These are phyloP conservation scores for Lojkania enalia DNA, from an alignment of 2,329 filamentous ascomycete genomes.

Conservation along the genomic window DNA sequence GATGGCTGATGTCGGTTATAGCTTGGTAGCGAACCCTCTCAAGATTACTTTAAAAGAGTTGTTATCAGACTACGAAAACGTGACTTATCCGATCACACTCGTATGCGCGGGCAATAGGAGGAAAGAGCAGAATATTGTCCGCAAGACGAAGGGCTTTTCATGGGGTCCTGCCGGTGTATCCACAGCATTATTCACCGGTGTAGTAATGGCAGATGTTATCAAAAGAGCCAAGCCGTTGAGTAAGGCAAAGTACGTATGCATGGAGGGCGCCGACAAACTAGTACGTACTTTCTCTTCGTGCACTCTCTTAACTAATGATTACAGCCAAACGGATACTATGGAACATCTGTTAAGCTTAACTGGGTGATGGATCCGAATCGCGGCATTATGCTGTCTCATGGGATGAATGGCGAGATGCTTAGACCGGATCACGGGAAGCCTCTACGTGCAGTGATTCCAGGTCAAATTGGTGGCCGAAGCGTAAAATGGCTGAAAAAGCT, in stretches of 20 bases:
- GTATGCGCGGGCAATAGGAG: conserved; percentile 90
- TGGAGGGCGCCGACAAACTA: conserved; percentile 86
- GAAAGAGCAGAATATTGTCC: conserved; percentile 89
- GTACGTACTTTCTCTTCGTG: conserved; percentile 37
- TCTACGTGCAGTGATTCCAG: conserved; percentile 79
- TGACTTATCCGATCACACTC: conserved; percentile 83
- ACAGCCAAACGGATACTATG: conserved; percentile 83
- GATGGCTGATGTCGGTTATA: conserved; percentile 22
- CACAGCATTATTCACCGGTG: conserved; percentile 85
- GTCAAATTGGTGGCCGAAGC: conserved; percentile 87
- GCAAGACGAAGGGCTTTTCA: conserved; percentile 91
- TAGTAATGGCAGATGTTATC: conserved; percentile 73
- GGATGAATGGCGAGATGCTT: conserved; percentile 85
- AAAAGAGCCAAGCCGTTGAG: conserved; percentile 67
- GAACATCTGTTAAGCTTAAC: conserved; percentile 83
- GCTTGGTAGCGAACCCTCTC: conserved; percentile 76
- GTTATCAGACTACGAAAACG: conserved; percentile 73
- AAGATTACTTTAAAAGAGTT: conserved; percentile 73
- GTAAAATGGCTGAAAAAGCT: conserved; percentile 91
- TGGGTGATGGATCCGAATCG: conserved; percentile 84
- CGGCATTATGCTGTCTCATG: conserved; percentile 84
- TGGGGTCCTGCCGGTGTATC: conserved; percentile 89
- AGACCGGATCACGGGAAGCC: conserved; percentile 85
- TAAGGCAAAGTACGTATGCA: conserved; percentile 80
- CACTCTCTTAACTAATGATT: conserved; percentile 14